Evolutionary conservation across 352 stramenopile genomes (phyloP).

Genomic region (Thalassiosira delicatula): DNA sequence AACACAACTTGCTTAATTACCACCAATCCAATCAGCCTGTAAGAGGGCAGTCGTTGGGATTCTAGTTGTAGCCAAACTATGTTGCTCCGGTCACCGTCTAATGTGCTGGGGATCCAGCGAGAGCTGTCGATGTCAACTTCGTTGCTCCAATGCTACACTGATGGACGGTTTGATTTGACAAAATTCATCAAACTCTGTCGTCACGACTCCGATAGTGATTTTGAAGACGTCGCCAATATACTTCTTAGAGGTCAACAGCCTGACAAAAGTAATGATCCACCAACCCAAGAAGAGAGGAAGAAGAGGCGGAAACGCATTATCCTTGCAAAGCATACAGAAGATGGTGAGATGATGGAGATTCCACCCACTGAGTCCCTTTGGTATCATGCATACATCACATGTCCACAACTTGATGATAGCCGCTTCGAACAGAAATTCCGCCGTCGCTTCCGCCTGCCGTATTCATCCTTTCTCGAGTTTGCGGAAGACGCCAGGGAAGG

Average conservation of each 20-base stretch:
- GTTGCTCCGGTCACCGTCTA: no score
- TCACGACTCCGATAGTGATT: background rate
- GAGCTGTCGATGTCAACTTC: background rate
- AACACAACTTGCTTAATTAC: no score
- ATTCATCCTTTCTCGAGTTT: background rate
- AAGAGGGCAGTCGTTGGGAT: no score
- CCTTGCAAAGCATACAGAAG: background rate
- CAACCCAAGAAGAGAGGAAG: background rate
- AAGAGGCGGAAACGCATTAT: conserved; percentile 4
- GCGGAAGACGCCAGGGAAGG: background rate
- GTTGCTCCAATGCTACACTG: background rate
- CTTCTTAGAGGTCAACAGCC: background rate
- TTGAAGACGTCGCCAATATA: background rate
- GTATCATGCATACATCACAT: conserved; percentile 4
- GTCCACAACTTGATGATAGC: background rate
- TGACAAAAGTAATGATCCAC: conserved; percentile 3
- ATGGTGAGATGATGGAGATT: background rate
- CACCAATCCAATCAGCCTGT: no score
- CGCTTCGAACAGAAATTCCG: background rate
- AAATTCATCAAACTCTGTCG: background rate
- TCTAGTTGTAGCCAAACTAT: no score
- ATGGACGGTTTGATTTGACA: background rate
- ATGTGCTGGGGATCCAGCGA: background rate
- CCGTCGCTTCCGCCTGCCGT: background rate
- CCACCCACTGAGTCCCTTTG: background rate